Evolutionary conservation across 23 red algal species (phyloP), one percentile per base, ranked within the genome.

Genomic region (Porphyridium purpureum): DNA sequence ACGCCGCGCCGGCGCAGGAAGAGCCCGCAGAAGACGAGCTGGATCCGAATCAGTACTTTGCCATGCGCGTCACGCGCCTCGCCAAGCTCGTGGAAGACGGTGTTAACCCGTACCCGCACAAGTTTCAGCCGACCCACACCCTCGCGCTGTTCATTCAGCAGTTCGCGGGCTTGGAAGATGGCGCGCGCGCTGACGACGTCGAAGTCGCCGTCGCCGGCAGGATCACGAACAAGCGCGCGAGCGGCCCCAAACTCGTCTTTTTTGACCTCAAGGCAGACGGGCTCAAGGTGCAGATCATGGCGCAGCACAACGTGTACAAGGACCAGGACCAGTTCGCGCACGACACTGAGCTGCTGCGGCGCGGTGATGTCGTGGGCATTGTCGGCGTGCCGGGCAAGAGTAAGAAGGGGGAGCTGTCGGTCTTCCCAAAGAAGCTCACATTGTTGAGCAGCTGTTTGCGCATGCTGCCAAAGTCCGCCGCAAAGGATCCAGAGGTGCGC

Each of bases 241-340:
- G 77, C 23, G 74, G 70, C 0, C 56, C 77, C 5, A 72, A 71
- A 27, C 74, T 94, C 5, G 73, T 83, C 23, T 94, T 94, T 29
- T 94, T 84, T 59, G 88, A 94, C 49, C 56, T 94, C 27, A 46
- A 64, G n/a, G 78, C 68, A 8, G 88, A 94, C 57, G 88, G 88
- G 4, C 62, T 67, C 7, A 94, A 94, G 32, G 72, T 94, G 41
- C 88, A 94, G 62, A 66, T 94, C 29, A 77, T 94, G 67, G 88
- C 88, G 5, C 70, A 85, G 47, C 77, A 76, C 21, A 35, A 61
- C 17, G 46, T 53, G 48, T 40, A 44, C 26, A 54, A 53, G 5
- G 59, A 59, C 21, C 56, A 72, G 6, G 42, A 24, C 33, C n/a
- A n/a, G n/a, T 94, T 84, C 46, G 55, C 69, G 4, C 29, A 34